Base-by-base conservation (phyloP, 768 basidiomycete genomes). In the Psilocybe cyanescens region DNA sequence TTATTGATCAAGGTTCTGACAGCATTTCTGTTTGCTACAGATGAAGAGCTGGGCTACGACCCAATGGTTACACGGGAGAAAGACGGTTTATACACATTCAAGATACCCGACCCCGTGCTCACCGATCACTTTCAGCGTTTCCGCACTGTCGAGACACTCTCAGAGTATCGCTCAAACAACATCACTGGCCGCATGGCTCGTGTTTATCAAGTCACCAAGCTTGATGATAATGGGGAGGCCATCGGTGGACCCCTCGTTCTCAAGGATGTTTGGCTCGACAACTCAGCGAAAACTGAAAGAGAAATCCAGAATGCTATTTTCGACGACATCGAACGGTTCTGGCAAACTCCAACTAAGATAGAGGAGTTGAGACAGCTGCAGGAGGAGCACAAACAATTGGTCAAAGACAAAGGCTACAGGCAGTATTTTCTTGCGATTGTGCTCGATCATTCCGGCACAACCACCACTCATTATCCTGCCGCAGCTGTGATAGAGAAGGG, bases 181-280 rank as follows among this genome's bases (percentile, higher is more conserved):
- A 62, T 62, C 14, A 57, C 61, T 45, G 61, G 61, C 17, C 61
- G 51, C 37, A 58, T 53, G 50, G 7, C 55, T 45, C 61, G 55
- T 16, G 49, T 62, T 17, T 62, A 55, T 47, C 3, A 28, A 3
- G 61, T 62, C 4, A 30, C n/a, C 11, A 49, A 53, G 35, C 33
- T 50, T 8, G 29, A 58, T 11, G 29, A 2, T 24, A 35, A 24
- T 3, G 7, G 31, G 16, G 49, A 50, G 6, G 35, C 30, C 17
- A 4, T 48, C 39, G 30, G 14, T 11, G 55, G 17, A 12, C 37
- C 16, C 12, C 45, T 19, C 19, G 61, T 63, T 16, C 50, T 65
- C 17, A 65, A 65, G 54, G 61, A 65, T 29, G 58, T 62, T 1
- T 65, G 65, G 61, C 48, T 62, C 3, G 58, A 60, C 12, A n/a